Percentiles rank a stretch among this genome's conserved stretches.
phyloP scores from a whole-genome alignment of 345 rosid genomes.

The Physaria fendleri region DNA sequence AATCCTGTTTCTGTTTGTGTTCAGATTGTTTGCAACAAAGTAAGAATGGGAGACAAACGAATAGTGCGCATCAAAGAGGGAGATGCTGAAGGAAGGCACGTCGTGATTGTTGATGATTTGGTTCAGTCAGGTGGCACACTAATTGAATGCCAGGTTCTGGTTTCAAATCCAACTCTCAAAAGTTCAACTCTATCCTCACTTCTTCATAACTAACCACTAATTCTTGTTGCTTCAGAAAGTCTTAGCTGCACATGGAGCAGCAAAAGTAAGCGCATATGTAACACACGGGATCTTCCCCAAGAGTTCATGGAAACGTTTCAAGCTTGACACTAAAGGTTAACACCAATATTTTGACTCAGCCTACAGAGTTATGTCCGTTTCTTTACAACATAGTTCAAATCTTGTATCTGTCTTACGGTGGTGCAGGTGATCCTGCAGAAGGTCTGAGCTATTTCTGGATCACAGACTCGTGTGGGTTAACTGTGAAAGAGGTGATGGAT shows the following conservation, averaged over 20 bases:
- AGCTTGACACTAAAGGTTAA: conserved; percentile 76
- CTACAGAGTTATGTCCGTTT: neutral
- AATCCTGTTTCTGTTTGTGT: neutral
- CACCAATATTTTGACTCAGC: neutral
- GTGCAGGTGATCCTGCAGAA: conserved; percentile 56
- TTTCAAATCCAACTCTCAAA: conserved; percentile 11
- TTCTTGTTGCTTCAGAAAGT: conserved; percentile 48
- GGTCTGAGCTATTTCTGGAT: conserved; percentile 92
- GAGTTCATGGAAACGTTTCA: conserved; percentile 79
- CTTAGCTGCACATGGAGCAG: conserved; percentile 89
- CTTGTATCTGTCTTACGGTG: neutral
- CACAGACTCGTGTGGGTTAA: conserved; percentile 82
- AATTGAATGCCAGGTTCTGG: conserved; percentile 85
- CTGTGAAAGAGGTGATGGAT: conserved; percentile 66
- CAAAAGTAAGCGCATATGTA: conserved; percentile 85
- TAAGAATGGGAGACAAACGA: conserved; percentile 78
- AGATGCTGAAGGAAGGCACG: conserved; percentile 74
- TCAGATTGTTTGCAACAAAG: conserved; percentile 94
- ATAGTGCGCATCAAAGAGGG: conserved; percentile 94
- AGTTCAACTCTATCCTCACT: neutral
- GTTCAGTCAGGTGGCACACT: conserved; percentile 98
- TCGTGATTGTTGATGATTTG: conserved; percentile 93
- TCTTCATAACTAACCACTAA: neutral
- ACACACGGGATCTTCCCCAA: conserved; percentile 96
- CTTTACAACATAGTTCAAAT: neutral